Evolutionary conservation across 305 asterid species (phyloP).

Genomic region (Lippia alba): DNA sequence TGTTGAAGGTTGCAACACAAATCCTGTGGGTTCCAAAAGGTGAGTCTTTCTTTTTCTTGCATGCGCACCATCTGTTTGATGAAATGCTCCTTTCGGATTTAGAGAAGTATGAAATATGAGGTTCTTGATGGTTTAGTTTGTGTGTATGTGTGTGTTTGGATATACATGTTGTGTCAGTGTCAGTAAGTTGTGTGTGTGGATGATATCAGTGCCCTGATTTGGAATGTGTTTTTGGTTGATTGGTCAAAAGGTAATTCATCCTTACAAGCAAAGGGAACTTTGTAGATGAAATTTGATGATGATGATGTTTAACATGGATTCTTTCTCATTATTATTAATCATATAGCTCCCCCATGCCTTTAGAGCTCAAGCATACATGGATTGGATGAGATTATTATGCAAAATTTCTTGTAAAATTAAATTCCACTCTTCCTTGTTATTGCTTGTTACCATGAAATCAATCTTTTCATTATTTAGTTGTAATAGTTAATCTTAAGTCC

Average conservation of each 20-base stretch:
- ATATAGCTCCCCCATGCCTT: conserved; percentile 43
- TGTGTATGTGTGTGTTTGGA: neutral
- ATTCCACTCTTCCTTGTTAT: neutral
- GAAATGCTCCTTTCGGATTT: neutral
- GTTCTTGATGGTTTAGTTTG: conserved; percentile 23
- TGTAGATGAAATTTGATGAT: conserved; percentile 21
- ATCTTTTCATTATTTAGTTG: neutral
- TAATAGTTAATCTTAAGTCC: neutral
- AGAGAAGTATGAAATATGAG: neutral
- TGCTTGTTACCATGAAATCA: neutral
- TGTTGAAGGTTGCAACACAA: conserved; percentile 25
- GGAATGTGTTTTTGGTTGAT: conserved; percentile 6
- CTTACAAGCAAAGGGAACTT: conserved; percentile 28
- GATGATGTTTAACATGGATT: conserved; percentile 26
- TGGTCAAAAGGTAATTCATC: neutral
- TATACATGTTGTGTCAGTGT: neutral
- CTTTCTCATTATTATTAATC: conserved; percentile 35
- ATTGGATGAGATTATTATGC: conserved; percentile 3
- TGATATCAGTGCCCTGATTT: conserved; percentile 22
- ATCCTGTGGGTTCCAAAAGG: conserved; percentile 33
- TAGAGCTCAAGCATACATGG: conserved; percentile 11
- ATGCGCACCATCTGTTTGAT: conserved; percentile 2
- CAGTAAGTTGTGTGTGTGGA: neutral
- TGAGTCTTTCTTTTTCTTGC: conserved; percentile 24
- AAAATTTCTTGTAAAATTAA: conserved; percentile 9